Evolutionary conservation across 208 protist genomes (phyloP), one percentile per base, ranked within the genome.

Genomic region (Phytomonas francai): DNA sequence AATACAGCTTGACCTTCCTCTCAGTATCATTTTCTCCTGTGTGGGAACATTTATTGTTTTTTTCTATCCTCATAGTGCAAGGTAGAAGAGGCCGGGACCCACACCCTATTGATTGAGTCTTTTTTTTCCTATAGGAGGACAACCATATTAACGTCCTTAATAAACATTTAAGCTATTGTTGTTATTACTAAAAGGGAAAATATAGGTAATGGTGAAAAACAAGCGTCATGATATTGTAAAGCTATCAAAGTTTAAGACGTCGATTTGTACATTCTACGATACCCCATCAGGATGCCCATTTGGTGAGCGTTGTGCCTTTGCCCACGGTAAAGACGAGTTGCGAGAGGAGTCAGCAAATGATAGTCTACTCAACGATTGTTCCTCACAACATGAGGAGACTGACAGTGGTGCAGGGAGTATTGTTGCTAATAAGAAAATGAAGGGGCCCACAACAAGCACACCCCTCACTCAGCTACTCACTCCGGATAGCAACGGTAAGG

Each of bases 231-330:
- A 91, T 71, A 90, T 89, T 59, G 88, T 92, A 28, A 94, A 94
- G 67, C 76, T 83, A 42, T 89, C 84, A 62, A 94, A 92, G 77
- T 91, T 80, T 69, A 94, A 94, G 72, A 92, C 88, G 62, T 89
- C 78, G n/a, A 82, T 94, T 27, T 94, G 85, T 68, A 79, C 72
- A 14, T 94, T 87, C 71, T 91, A 81, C 42, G 19, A 79, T 19
- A 86, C 72, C 30, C 67, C 67, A 14, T 78, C 77, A 63, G 85
- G 80, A 16, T 94, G 85, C 66, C 85, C 81, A 3, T 92, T 90
- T 65, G 88, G 82, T 33, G 81, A 84, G 11, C 78, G 78, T n/a
- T 94, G 88, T 59, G 85, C 84, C 71, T 94, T 94, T 65, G 88
- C 85, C 29, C 85, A 94, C 65, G 83, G 88, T 42, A 73, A 80